Evolutionary conservation across 31 red algal genomes (phyloP), one percentile per base, ranked within the genome.

Genomic region (Asparagopsis taxiformis): DNA sequence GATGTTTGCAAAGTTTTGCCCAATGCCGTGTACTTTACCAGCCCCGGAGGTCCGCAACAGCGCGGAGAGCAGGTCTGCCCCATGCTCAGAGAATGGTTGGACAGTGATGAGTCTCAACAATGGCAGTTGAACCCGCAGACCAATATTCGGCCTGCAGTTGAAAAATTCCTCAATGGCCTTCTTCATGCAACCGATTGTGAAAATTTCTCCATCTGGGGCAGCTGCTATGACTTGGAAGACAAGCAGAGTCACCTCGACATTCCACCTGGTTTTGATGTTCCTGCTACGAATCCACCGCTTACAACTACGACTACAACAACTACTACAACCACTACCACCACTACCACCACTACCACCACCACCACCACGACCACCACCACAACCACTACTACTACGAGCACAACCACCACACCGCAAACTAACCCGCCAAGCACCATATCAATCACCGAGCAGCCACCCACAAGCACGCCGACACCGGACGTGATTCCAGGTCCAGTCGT

Each of bases 1-100:
- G 86, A 90, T 50, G 58, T 79, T 15, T 90, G 86, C 60, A 90
- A 74, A 26, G 62, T 90, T 9, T 68, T 70, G 50, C 74, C 74
- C 1, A 74, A 74, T 19, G 43, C 70, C 54, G 24, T 31, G 2
- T 67, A 48, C 22, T 67, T 82, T 44, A 53, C 65, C 10, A 28
- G 56, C 6, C 65, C 77, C 0, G 77, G 77, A 15, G 62, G 59
- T 31, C 65, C 77, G 16, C 26, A 37, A 50, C 9, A 37, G 32
- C 37, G 44, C 31, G 58, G 31, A 32, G 77, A 62, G 13, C 55
- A 58, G 55, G 65, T 51, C 37, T 82, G 77, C 41, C 77, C 77
- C 0, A 55, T 49, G 51, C 77, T 82, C 35, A 57, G 65, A 15
- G 56, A 56, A 3, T 82, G 77, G 77, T 55, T 65, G 55, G 28